These are phyloP conservation scores for Debaryomycetaceae sp. DNA, from an alignment of 1,139 yeast genomes.

Conservation along the genomic window DNA sequence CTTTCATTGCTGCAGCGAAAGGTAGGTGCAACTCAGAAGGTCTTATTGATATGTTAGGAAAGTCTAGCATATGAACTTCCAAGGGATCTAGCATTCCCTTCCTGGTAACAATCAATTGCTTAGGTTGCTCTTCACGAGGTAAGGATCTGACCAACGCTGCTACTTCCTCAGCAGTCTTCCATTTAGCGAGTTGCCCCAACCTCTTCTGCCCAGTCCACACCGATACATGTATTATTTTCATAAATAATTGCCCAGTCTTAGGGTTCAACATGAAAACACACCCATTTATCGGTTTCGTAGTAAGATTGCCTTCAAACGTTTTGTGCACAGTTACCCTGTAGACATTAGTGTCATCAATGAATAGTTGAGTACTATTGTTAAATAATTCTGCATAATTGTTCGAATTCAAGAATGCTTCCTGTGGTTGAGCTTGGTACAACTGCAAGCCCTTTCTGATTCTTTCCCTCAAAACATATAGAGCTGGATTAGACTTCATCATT, in stretches of 20 bases:
- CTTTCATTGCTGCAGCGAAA: constrained; percentile 79
- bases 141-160: constrained; percentile 85
- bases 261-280: constrained; percentile 90
- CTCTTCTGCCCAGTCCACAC: constrained; percentile 98
- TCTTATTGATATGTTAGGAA: constrained; percentile 86
- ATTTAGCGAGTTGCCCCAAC: constrained; percentile 87
- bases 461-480: constrained; percentile 85
- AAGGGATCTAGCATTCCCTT: constrained; percentile 92
- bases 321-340: constrained; percentile 91
- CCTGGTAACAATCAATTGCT: constrained; percentile 84
- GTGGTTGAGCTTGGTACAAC: constrained; percentile 89
- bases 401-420: constrained; percentile 86
- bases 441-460: constrained; percentile 92
- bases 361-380: constrained; percentile 75
- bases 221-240: constrained; percentile 88
- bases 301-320: constrained; percentile 89
- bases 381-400: constrained; percentile 88
- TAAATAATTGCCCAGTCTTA: constrained; percentile 79
- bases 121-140: constrained; percentile 93
- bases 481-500: constrained; percentile 94
- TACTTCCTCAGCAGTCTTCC: constrained; percentile 98
- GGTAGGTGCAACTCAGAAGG: constrained; percentile 90
- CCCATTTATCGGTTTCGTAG: constrained; percentile 93
- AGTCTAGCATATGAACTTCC: constrained; percentile 95
- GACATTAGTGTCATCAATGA: constrained; percentile 90